phyloP scores from a whole-genome alignment of 1,284 basidiomycete species.

The Wallemia mellicola region DNA sequence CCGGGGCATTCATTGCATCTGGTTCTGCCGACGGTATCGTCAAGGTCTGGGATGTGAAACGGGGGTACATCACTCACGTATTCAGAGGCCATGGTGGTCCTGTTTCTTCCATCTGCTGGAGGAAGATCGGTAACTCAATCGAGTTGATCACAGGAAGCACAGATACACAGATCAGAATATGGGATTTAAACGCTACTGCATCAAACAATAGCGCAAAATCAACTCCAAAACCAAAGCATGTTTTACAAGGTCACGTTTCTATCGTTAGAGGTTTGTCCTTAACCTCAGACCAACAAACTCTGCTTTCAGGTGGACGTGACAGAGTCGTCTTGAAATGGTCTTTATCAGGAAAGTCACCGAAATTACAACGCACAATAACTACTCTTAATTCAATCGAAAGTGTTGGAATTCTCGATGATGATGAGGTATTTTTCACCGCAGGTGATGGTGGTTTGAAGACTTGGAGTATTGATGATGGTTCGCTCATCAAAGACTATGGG shows the following conservation, averaged over 20 bases:
- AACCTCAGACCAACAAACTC: conserved; percentile 48
- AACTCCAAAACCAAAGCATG: conserved; percentile 33
- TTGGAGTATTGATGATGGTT: conserved; percentile 45
- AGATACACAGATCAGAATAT: conserved; percentile 65
- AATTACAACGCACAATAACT: conserved; percentile 51
- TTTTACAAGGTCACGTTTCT: conserved; percentile 69
- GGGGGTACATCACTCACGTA: conserved; percentile 72
- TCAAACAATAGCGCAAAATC: too few species aligned
- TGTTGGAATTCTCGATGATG: conserved; percentile 33
- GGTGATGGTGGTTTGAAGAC: conserved; percentile 56
- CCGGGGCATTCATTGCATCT: conserved; percentile 53
- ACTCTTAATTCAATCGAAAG: conserved; percentile 64
- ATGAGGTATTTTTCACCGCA: conserved; percentile 44
- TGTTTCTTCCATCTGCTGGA: conserved; percentile 47
- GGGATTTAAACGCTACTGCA: conserved; percentile 41
- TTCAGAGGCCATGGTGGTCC: conserved; percentile 93
- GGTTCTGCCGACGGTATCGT: conserved; percentile 85
- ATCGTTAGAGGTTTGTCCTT: conserved; percentile 65
- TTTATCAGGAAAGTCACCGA: conserved; percentile 24
- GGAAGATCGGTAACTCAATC: conserved; percentile 36
- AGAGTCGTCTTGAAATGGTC: conserved; percentile 77
- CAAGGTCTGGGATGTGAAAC: conserved; percentile 77
- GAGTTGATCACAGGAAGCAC: conserved; percentile 65
- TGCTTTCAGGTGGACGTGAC: conserved; percentile 65
- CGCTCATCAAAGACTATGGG: conserved; percentile 13